Conservation (phyloP, 768 basidiomycete species). For the Boletales sp. region DNA sequence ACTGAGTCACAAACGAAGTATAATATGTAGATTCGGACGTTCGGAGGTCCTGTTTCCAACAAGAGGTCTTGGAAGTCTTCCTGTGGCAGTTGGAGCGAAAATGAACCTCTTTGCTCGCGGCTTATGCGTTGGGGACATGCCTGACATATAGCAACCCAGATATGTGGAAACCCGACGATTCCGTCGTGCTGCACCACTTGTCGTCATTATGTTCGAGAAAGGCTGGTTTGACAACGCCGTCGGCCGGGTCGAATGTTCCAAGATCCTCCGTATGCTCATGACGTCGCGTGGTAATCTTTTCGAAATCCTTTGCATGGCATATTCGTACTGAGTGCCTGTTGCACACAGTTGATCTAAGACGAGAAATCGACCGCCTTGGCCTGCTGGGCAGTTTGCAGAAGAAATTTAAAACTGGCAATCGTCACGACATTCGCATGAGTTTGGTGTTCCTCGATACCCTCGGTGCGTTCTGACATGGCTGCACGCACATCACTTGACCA, state of each 20-base stretch:
- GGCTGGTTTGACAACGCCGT: slow-evolving; percentile 13
- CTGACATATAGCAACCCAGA: neutral
- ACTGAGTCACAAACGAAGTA: too few species aligned
- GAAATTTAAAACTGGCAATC: neutral
- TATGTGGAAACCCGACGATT: neutral
- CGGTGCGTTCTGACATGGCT: neutral
- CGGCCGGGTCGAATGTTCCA: slow-evolving; percentile 4
- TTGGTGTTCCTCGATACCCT: slow-evolving; percentile 1
- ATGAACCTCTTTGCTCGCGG: slow-evolving; percentile 3
- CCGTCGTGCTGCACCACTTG: neutral
- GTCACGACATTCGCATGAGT: slow-evolving; percentile 1
- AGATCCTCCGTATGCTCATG: slow-evolving; percentile 3
- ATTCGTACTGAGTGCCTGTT: neutral
- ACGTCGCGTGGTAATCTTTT: neutral
- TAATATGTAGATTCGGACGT: neutral
- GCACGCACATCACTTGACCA: neutral
- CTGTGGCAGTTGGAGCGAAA: neutral
- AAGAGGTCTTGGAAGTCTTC: neutral
- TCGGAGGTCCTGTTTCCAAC: neutral
- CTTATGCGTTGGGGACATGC: slow-evolving; percentile 6
- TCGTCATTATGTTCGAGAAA: slow-evolving; percentile 7
- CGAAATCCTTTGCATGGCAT: neutral
- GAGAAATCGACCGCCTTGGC: neutral
- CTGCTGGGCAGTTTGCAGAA: neutral
- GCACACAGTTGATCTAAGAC: neutral